Conservation (phyloP, 495 filamentous ascomycete genomes). For the Lasiosphaeriaceae sp. region DNA sequence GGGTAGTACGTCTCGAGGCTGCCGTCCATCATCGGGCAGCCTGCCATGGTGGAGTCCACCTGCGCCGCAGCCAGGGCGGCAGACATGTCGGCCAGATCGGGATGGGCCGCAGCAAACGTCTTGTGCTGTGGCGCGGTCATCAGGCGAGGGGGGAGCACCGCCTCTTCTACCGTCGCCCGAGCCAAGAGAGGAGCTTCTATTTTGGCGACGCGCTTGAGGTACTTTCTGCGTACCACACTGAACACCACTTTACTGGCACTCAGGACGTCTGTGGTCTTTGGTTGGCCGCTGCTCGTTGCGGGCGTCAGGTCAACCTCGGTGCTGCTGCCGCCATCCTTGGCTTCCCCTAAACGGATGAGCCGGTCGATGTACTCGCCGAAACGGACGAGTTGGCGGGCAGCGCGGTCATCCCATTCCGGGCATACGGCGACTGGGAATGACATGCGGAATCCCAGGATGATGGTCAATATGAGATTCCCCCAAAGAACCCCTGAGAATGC, state of each 20-base stretch:
- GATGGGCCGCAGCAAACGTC: not conserved
- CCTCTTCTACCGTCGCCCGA: not conserved
- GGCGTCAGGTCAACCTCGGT: not conserved
- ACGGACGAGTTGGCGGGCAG: constrained; percentile 25
- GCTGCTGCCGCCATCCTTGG: not conserved
- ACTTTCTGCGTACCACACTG: constrained; percentile 36
- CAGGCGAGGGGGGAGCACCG: not conserved
- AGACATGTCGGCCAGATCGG: not conserved
- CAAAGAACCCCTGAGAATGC: constrained; percentile 33
- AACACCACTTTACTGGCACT: constrained; percentile 39
- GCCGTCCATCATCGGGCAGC: constrained; percentile 46
- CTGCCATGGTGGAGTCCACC: constrained; percentile 11
- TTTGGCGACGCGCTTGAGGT: constrained; percentile 28
- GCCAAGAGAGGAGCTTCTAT: constrained; percentile 19
- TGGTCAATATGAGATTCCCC: constrained; percentile 29
- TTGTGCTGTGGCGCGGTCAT: constrained; percentile 7
- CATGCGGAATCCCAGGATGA: constrained; percentile 40
- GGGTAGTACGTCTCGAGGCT: constrained; percentile 38
- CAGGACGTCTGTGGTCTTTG: constrained; percentile 26
- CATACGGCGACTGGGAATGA: constrained; percentile 35
- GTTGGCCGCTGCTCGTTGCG: constrained; percentile 2
- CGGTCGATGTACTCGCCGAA: constrained; percentile 28
- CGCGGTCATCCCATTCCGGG: constrained; percentile 34
- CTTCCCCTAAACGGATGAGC: constrained; percentile 20
- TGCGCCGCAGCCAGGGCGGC: not conserved